phyloP scores from a whole-genome alignment of 495 filamentous ascomycete genomes.

The Xylaria curta region DNA sequence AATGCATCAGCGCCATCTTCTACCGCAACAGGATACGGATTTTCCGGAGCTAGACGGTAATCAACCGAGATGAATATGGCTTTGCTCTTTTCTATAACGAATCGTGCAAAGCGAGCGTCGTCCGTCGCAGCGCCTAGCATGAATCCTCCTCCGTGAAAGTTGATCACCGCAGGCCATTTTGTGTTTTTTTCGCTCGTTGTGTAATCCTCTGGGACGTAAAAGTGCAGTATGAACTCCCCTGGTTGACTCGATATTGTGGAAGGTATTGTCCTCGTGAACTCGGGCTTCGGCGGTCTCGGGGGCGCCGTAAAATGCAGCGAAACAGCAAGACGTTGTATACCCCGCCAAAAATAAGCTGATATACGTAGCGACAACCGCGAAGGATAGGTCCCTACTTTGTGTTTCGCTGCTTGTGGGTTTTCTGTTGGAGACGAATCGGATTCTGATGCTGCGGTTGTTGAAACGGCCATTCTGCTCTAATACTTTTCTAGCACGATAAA shows the following conservation, averaged over 20 bases:
- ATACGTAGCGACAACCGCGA: conserved; percentile 72
- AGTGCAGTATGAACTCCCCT: conserved; percentile 71
- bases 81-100: conserved; percentile 55
- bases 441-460: conserved; percentile 17
- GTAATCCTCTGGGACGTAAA: conserved; percentile 78
- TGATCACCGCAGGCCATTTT: conserved; percentile 69
- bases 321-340: conserved; percentile 82
- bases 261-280: conserved; percentile 68
- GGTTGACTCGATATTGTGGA: conserved; percentile 61
- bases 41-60: conserved; percentile 79
- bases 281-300: conserved; percentile 69
- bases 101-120: conserved; percentile 71
- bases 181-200: conserved; percentile 52
- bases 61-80: conserved; percentile 73
- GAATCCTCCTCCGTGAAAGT: conserved; percentile 83
- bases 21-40: conserved; percentile 76
- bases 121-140: conserved; percentile 73
- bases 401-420: conserved; percentile 44
- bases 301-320: conserved; percentile 71
- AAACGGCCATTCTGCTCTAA: conserved; percentile 10
- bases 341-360: conserved; percentile 78
- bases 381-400: conserved; percentile 45
- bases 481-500: neutral
- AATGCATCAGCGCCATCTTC: conserved; percentile 78
- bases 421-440: conserved; percentile 28